Evolutionary conservation across 768 basidiomycete species (phyloP).

Genomic region (Baorangia bicolor): DNA sequence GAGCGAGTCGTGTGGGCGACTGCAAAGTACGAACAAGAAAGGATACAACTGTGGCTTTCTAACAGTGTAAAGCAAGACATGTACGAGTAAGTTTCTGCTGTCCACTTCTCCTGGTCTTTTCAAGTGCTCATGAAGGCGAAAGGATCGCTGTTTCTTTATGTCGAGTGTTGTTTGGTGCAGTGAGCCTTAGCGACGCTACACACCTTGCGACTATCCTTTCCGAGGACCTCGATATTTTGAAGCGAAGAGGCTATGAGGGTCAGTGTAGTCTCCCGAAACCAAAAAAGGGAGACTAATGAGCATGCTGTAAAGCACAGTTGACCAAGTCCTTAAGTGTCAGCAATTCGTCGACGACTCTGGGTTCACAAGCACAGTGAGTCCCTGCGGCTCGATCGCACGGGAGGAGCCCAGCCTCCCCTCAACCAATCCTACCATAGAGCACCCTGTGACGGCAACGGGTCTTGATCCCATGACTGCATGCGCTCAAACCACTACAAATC

Average conservation of each 20-base stretch:
- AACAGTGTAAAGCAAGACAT: conserved; percentile 70
- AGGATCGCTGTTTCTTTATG: conserved; percentile 82
- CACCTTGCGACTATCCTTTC: conserved; percentile 89
- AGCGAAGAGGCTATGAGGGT: conserved; percentile 82
- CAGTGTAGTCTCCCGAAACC: conserved; percentile 7
- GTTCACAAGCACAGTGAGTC: conserved; percentile 43
- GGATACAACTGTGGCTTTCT: conserved; percentile 72
- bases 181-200: conserved; percentile 79
- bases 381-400: not conserved
- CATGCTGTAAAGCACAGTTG: conserved; percentile 49
- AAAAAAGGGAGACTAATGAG: not conserved
- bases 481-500: not conserved
- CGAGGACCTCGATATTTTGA: conserved; percentile 78
- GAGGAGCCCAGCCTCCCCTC: not conserved
- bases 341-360: conserved; percentile 39
- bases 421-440: not conserved
- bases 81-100: conserved; percentile 62
- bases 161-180: conserved; percentile 67
- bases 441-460: not conserved
- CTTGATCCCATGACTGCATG: not conserved
- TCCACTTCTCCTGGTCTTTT: not conserved
- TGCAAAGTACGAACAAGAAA: conserved; percentile 48
- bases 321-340: conserved; percentile 39
- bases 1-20: conserved; percentile 69
- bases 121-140: not conserved